Conservation (phyloP, 2,329 filamentous ascomycete species). For the Talaromyces piceae region DNA sequence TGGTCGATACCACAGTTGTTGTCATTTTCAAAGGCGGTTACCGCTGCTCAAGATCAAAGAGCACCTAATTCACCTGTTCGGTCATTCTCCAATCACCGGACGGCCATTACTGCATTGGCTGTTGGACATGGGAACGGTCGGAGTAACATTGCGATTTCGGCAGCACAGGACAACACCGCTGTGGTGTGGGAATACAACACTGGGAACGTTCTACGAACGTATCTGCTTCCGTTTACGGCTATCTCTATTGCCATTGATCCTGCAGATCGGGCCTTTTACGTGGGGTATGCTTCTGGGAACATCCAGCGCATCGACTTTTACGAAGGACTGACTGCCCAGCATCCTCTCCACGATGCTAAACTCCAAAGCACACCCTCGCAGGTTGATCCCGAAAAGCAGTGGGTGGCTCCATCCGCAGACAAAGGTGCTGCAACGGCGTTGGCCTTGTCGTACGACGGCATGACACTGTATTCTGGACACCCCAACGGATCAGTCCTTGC, state of each 20-base stretch:
- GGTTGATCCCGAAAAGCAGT: constrained; percentile 33
- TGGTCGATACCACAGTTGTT: constrained; percentile 78
- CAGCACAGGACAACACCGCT: constrained; percentile 77
- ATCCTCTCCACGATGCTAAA: constrained; percentile 27
- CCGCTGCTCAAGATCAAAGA: constrained; percentile 34
- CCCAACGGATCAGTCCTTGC: constrained; percentile 66
- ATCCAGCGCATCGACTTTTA: constrained; percentile 75
- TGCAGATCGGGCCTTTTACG: constrained; percentile 73
- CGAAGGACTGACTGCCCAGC: constrained; percentile 38
- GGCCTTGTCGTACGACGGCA: constrained; percentile 73
- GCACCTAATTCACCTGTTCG: constrained; percentile 59
- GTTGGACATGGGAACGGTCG: constrained; percentile 61
- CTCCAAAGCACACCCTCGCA: constrained; percentile 36
- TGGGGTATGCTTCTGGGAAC: constrained; percentile 71
- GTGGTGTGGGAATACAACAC: constrained; percentile 89
- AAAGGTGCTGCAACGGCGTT: constrained; percentile 62
- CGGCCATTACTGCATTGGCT: constrained; percentile 41
- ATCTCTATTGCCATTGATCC: constrained; percentile 71
- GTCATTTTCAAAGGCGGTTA: constrained; percentile 45
- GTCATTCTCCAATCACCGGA: constrained; percentile 66
- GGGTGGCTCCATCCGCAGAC: constrained; percentile 52
- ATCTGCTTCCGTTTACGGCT: constrained; percentile 68
- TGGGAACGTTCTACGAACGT: constrained; percentile 68
- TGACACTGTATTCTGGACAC: constrained; percentile 72
- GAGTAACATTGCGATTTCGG: constrained; percentile 76